A percentile compares a stretch with the other conserved stretches of the same genome.
phyloP scores from a whole-genome alignment of 495 filamentous ascomycete genomes.

The Filosporella fistucella region DNA sequence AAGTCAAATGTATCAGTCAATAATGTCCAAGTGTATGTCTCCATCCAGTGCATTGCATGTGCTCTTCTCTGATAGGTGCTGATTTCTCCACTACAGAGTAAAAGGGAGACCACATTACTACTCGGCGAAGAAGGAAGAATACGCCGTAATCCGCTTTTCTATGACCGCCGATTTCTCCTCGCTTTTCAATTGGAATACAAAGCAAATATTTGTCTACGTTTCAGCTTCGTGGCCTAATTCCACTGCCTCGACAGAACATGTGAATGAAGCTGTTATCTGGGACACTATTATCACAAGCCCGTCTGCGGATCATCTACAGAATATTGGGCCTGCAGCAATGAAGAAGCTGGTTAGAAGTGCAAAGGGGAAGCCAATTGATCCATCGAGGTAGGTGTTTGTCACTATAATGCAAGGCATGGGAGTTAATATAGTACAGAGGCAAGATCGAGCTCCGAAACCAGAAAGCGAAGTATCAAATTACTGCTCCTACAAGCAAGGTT shows the following conservation, averaged over 20 bases:
- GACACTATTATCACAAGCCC: slow-evolving; percentile 81
- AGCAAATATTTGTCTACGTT: slow-evolving; percentile 95
- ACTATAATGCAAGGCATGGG: background rate
- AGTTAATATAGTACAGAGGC: slow-evolving; percentile 39
- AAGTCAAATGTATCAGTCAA: slow-evolving; percentile 60
- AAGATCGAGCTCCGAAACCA: slow-evolving; percentile 71
- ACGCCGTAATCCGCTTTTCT: slow-evolving; percentile 89
- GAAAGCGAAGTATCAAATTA: slow-evolving; percentile 90
- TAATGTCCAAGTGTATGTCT: slow-evolving; percentile 74
- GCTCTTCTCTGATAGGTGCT: no score
- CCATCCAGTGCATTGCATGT: no score
- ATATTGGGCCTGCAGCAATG: slow-evolving; percentile 42
- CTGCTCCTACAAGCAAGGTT: slow-evolving; percentile 73
- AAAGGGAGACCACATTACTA: slow-evolving; percentile 93
- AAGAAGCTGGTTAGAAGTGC: slow-evolving; percentile 49
- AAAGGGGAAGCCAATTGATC: slow-evolving; percentile 46
- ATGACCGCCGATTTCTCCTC: slow-evolving; percentile 79
- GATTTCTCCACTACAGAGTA: slow-evolving; percentile 50
- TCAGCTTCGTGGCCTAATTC: slow-evolving; percentile 75
- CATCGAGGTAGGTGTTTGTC: slow-evolving; percentile 33
- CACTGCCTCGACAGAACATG: slow-evolving; percentile 27
- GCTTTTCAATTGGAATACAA: slow-evolving; percentile 99
- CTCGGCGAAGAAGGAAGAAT: slow-evolving; percentile 86
- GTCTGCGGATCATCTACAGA: slow-evolving; percentile 50
- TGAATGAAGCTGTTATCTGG: slow-evolving; percentile 88